Percentiles rank a stretch among this genome's conserved stretches.
These are phyloP conservation scores for Pichia kluyveri DNA, from an alignment of 805 yeast species.

Conservation along the genomic window DNA sequence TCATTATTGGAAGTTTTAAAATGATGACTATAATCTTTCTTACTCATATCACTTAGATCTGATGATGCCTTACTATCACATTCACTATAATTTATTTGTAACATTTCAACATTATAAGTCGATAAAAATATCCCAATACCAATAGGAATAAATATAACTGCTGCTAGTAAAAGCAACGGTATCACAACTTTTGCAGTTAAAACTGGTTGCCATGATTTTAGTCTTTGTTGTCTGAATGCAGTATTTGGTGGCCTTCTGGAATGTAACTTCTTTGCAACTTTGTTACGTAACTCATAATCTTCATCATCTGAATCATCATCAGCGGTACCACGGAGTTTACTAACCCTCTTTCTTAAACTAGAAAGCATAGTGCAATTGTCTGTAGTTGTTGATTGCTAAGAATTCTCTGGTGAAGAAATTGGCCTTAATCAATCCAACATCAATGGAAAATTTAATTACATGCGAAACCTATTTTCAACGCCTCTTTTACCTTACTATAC, in stretches of 20 bases:
- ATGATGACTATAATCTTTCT: conserved; percentile 47
- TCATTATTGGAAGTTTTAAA: conserved; percentile 38
- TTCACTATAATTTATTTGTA: conserved; percentile 65
- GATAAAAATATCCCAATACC: conserved; percentile 80
- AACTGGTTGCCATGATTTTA: conserved; percentile 71
- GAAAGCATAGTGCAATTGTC: conserved; percentile 15
- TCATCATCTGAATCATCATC: conserved; percentile 13
- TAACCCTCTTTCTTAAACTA: conserved; percentile 18
- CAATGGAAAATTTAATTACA: no score
- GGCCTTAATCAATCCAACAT: no score
- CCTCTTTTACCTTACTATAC: no score
- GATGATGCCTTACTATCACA: conserved; percentile 41
- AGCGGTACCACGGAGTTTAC: conserved; percentile 9
- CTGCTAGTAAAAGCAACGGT: conserved; percentile 67
- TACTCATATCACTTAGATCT: conserved; percentile 45
- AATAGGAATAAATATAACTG: conserved; percentile 79
- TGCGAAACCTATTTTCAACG: no score
- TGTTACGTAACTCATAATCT: conserved; percentile 20
- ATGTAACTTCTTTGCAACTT: conserved; percentile 21
- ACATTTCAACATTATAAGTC: conserved; percentile 68
- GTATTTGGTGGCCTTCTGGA: conserved; percentile 59
- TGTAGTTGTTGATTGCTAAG: no score
- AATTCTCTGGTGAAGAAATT: no score
- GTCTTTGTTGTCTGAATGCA: conserved; percentile 67
- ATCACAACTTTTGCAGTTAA: conserved; percentile 86